phyloP scores from a whole-genome alignment of 768 basidiomycete species.

The Termitomyces sp. region DNA sequence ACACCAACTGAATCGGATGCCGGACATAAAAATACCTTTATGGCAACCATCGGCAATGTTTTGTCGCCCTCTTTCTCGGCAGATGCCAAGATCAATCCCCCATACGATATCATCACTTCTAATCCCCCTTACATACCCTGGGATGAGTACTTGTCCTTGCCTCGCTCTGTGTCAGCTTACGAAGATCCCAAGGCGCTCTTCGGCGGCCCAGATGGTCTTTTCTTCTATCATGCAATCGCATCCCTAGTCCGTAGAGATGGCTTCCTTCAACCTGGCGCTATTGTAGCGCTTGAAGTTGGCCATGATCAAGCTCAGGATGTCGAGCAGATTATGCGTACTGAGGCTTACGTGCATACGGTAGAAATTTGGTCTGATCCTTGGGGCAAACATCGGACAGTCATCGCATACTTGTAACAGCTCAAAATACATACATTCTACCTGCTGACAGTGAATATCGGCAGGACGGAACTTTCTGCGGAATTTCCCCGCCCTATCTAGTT shows the following conservation, averaged over 20 bases:
- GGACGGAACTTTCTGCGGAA: neutral
- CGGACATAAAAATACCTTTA: conserved; percentile 31
- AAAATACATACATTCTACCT: neutral
- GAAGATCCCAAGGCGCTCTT: conserved; percentile 83
- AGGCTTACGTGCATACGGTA: conserved; percentile 39
- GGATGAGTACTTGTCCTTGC: conserved; percentile 55
- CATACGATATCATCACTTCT: conserved; percentile 75
- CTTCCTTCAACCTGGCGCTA: conserved; percentile 45
- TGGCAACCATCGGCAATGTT: conserved; percentile 32
- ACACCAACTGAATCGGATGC: conserved; percentile 15
- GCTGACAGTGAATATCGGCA: neutral
- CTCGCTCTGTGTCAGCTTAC: conserved; percentile 63
- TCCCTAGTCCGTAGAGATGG: conserved; percentile 45
- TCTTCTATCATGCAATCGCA: conserved; percentile 68
- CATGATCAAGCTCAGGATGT: conserved; percentile 65
- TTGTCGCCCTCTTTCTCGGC: conserved; percentile 39
- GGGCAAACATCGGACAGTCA: conserved; percentile 67
- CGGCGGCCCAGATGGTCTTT: conserved; percentile 61
- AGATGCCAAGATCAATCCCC: conserved; percentile 28
- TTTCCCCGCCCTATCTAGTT: neutral
- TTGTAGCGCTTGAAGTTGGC: conserved; percentile 79
- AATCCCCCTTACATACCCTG: conserved; percentile 86
- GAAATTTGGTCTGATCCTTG: conserved; percentile 82
- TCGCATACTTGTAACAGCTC: conserved; percentile 38
- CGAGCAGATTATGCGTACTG: conserved; percentile 43